Evolutionary conservation across 441 rosid genomes (phyloP).

Genomic region (Francoa sonchifolia): DNA sequence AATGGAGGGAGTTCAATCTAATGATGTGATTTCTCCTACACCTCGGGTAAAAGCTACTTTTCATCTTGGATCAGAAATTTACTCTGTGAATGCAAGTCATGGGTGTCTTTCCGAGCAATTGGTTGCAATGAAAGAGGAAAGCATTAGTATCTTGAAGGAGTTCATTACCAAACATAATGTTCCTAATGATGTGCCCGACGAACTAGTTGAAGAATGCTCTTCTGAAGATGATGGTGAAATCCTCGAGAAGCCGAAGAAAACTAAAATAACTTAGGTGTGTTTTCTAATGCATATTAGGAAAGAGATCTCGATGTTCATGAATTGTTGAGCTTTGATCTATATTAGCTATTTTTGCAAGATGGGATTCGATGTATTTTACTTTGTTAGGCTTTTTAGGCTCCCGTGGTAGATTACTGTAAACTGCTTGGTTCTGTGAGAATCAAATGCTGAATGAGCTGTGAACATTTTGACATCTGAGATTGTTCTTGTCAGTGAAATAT

Average conservation of each 20-base stretch:
- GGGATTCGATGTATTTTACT: no score
- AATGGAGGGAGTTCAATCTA: slow-evolving; percentile 32
- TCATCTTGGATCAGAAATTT: slow-evolving; percentile 45
- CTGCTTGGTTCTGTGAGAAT: no score
- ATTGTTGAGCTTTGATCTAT: no score
- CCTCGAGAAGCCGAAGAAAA: slow-evolving; percentile 42
- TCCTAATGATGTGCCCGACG: slow-evolving; percentile 57
- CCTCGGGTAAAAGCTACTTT: slow-evolving; percentile 29
- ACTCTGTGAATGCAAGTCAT: slow-evolving; percentile 22
- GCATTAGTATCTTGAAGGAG: slow-evolving; percentile 57
- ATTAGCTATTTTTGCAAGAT: no score
- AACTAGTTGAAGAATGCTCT: slow-evolving; percentile 26
- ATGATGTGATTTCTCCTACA: slow-evolving; percentile 13
- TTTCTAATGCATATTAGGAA: no score
- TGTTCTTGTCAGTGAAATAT: no score
- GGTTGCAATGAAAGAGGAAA: slow-evolving; percentile 53
- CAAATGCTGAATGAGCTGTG: no score
- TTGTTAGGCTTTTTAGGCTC: no score
- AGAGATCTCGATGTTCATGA: no score
- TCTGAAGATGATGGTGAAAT: slow-evolving; percentile 37
- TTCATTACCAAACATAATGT: slow-evolving; percentile 66
- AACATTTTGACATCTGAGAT: no score
- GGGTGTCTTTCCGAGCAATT: slow-evolving; percentile 45
- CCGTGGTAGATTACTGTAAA: no score
- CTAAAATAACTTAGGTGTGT: slow-evolving; percentile 39